Conservation (phyloP, 345 rosid species). For the Brassica cretica region DNA sequence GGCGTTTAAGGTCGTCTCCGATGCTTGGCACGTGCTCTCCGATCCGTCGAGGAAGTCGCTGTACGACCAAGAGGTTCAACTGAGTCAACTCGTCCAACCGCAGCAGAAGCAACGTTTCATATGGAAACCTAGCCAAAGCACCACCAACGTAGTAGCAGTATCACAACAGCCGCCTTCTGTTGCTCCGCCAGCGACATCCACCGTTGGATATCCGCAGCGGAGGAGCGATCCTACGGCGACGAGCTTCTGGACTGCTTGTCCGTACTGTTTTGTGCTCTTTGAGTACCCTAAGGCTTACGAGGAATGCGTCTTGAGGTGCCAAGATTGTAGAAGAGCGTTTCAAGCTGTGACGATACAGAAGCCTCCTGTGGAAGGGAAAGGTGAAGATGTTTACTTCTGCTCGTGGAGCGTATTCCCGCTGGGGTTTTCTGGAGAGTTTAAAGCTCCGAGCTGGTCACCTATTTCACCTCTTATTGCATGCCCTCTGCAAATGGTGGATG, state of each 20-base stretch:
- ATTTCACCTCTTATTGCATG: conserved; percentile 62
- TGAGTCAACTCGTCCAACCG: conserved; percentile 52
- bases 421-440: conserved; percentile 52
- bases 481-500: conserved; percentile 37
- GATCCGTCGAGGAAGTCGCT: conserved; percentile 61
- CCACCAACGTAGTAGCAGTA: conserved; percentile 10
- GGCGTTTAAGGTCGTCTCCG: conserved; percentile 67
- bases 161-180: conserved; percentile 9
- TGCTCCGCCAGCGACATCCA: conserved; percentile 17
- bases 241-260: conserved; percentile 95
- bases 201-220: conserved; percentile 13
- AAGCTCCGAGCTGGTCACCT: conserved; percentile 64
- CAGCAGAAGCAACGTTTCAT: conserved; percentile 29
- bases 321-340: conserved; percentile 75
- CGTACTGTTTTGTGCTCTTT: conserved; percentile 73
- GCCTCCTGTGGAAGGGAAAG: conserved; percentile 67
- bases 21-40: conserved; percentile 84
- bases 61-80: conserved; percentile 69
- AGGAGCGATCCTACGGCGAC: conserved; percentile 36
- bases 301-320: conserved; percentile 76
- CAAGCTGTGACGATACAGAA: conserved; percentile 64
- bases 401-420: conserved; percentile 78
- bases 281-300: conserved; percentile 80
- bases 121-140: conserved; percentile 21
- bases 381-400: conserved; percentile 63